A percentile compares a stretch with the other conserved stretches of the same genome.
Conservation (phyloP, 257 asterid species). For the Fraxinus cuspidata region DNA sequence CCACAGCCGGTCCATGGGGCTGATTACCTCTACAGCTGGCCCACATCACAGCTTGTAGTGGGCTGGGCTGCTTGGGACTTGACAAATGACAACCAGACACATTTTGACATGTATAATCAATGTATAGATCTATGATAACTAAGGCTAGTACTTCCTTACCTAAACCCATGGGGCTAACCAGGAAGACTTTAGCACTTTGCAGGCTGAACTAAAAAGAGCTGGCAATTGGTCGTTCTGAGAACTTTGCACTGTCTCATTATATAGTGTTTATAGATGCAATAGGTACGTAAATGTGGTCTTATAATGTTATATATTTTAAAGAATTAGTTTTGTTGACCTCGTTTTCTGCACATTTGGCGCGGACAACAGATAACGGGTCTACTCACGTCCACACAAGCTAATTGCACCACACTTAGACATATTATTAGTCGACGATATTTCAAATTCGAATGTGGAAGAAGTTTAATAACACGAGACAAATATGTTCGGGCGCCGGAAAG, state of each 20-base stretch:
- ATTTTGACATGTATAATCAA: not conserved
- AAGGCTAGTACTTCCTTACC: not conserved
- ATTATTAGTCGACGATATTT: no score
- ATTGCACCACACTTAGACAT: no score
- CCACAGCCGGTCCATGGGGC: not conserved
- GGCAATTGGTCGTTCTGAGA: slow-evolving; percentile 33
- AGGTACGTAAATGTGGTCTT: slow-evolving; percentile 24
- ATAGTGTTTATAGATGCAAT: slow-evolving; percentile 23
- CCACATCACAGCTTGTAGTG: not conserved
- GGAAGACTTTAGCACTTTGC: not conserved
- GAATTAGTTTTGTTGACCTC: slow-evolving; percentile 8
- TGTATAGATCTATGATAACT: not conserved
- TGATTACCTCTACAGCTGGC: no score
- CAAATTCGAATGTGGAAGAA: no score
- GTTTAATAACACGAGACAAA: no score
- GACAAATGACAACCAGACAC: not conserved
- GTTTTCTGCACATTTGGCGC: no score
- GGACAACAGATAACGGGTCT: no score
- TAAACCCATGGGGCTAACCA: slow-evolving; percentile 30
- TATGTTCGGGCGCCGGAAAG: no score
- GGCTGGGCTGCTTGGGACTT: not conserved
- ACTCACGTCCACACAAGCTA: no score
- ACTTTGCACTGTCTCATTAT: slow-evolving; percentile 9
- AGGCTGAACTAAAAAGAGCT: slow-evolving; percentile 34
- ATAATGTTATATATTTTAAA: not conserved